A percentile compares a stretch with the other conserved stretches of the same genome.
Conservation (phyloP, 2,329 filamentous ascomycete genomes). For the Aspergillus proliferans region DNA sequence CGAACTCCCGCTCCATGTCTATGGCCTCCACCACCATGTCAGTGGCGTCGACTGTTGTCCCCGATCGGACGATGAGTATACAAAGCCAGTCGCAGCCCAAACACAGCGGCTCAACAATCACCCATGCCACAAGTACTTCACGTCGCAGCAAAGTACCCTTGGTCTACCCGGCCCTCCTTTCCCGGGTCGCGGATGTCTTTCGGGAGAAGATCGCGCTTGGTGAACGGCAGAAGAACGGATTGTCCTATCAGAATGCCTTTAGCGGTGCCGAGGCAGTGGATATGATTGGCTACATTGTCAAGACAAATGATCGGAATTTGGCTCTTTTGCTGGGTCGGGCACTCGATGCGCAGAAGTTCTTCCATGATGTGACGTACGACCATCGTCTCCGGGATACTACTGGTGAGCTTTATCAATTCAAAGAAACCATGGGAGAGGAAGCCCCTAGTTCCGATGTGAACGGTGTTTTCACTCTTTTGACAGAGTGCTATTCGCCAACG, state of each 20-base stretch:
- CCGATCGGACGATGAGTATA: conserved; percentile 57
- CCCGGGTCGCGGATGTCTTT: conserved; percentile 89
- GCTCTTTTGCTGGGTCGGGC: conserved; percentile 85
- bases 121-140: conserved; percentile 52
- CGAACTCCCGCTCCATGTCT: conserved; percentile 66
- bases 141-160: conserved; percentile 64
- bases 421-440: conserved; percentile 78
- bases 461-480: conserved; percentile 91
- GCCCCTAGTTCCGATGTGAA: conserved; percentile 69
- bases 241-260: conserved; percentile 96
- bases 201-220: conserved; percentile 77
- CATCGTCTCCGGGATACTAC: conserved; percentile 91
- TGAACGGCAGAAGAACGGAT: conserved; percentile 90
- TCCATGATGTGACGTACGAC: conserved; percentile 98
- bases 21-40: conserved; percentile 73
- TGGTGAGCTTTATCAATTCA: conserved; percentile 93
- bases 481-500: conserved; percentile 96
- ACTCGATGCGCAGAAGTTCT: conserved; percentile 95
- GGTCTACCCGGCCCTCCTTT: conserved; percentile 88
- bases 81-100: conserved; percentile 48
- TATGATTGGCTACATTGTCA: conserved; percentile 90
- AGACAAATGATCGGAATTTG: conserved; percentile 91
- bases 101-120: conserved; percentile 46
- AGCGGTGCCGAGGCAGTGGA: conserved; percentile 94
- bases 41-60: conserved; percentile 66